Evolutionary conservation across 768 basidiomycete genomes (phyloP).

Genomic region (Lactarius psammicola): DNA sequence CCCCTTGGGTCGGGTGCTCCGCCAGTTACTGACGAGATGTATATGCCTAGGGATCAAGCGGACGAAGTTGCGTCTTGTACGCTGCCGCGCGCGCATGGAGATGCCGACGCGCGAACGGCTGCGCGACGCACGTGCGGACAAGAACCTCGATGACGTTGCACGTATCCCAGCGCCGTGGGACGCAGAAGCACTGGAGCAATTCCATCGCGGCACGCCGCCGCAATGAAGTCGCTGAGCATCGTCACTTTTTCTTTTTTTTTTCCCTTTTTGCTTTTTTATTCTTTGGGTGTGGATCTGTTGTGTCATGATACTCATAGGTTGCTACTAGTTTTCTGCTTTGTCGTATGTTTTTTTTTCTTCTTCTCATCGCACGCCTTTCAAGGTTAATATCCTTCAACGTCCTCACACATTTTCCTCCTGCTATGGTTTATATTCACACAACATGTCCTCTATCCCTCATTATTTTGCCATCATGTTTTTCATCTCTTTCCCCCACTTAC

Average conservation of each 20-base stretch:
- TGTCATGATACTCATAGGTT: slow-evolving; percentile 1
- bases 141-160: slow-evolving; percentile 73
- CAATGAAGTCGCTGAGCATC: not conserved
- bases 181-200: slow-evolving; percentile 24
- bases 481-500: not conserved
- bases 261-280: not conserved
- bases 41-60: slow-evolving; percentile 73
- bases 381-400: not conserved
- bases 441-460: not conserved
- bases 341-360: not conserved
- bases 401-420: not conserved
- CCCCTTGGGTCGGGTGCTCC: not conserved
- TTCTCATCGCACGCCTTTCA: slow-evolving; percentile 1
- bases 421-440: slow-evolving; percentile 10
- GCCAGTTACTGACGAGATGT: slow-evolving; percentile 3
- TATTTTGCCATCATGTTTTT: not conserved
- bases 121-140: slow-evolving; percentile 73
- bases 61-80: slow-evolving; percentile 77
- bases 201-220: slow-evolving; percentile 16
- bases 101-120: slow-evolving; percentile 74
- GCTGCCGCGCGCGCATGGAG: slow-evolving; percentile 71
- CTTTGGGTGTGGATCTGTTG: slow-evolving; percentile 7
- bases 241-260: not conserved
- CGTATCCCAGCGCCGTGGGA: slow-evolving; percentile 63
- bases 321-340: slow-evolving; percentile 4